phyloP scores from a whole-genome alignment of 2,329 filamentous ascomycete species.

The Tolypocladium cylindrosporum region DNA sequence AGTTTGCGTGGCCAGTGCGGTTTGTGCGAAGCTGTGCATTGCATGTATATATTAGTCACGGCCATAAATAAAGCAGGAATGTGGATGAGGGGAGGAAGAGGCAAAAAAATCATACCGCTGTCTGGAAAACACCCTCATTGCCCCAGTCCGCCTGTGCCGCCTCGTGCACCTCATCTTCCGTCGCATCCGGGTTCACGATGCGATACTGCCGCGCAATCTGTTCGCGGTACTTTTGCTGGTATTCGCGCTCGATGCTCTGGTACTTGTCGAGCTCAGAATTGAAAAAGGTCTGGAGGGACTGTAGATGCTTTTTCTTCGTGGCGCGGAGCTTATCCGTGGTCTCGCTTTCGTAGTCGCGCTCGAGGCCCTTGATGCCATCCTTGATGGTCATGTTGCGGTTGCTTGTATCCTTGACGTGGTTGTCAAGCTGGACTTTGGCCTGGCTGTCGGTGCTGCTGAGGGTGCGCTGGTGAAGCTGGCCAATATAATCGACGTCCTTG shows the following conservation, averaged over 20 bases:
- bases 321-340: slow-evolving; percentile 31
- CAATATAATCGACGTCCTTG: slow-evolving; percentile 57
- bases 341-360: slow-evolving; percentile 41
- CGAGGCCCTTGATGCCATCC: slow-evolving; percentile 67
- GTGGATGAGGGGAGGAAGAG: not conserved
- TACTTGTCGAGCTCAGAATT: slow-evolving; percentile 62
- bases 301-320: slow-evolving; percentile 61
- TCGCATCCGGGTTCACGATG: slow-evolving; percentile 75
- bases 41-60: not conserved
- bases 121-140: slow-evolving; percentile 73
- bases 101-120: slow-evolving; percentile 49
- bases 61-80: too few relatives aligned
- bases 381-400: slow-evolving; percentile 66
- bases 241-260: slow-evolving; percentile 60
- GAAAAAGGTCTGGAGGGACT: slow-evolving; percentile 62
- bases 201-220: slow-evolving; percentile 73
- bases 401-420: slow-evolving; percentile 56
- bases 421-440: slow-evolving; percentile 50
- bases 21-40: slow-evolving; percentile 57
- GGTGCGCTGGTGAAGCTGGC: slow-evolving; percentile 60
- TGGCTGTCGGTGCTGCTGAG: slow-evolving; percentile 54
- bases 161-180: slow-evolving; percentile 59
- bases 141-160: slow-evolving; percentile 64
- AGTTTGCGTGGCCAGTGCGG: slow-evolving; percentile 61
- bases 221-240: slow-evolving; percentile 62